Evolutionary conservation across 768 basidiomycete species (phyloP).

Genomic region (Lentinula sp.): DNA sequence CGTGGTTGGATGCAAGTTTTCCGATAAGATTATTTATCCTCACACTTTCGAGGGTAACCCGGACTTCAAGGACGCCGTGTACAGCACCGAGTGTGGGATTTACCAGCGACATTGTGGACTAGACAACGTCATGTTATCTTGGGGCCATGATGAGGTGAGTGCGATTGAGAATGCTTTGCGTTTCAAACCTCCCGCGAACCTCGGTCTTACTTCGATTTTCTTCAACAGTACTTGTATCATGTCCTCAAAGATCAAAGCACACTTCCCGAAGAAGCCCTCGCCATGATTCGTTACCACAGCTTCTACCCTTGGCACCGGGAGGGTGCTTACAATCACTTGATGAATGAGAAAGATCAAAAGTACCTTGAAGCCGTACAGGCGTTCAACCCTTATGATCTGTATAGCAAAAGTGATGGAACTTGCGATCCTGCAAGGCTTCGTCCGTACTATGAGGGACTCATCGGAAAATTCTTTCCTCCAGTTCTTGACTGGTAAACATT

Average conservation of each 20-base stretch:
- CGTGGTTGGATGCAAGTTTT: slow-evolving; percentile 82
- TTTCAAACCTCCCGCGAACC: background rate
- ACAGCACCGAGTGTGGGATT: slow-evolving; percentile 67
- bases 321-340: slow-evolving; percentile 75
- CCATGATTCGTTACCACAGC: slow-evolving; percentile 93
- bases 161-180: slow-evolving; percentile 7
- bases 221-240: slow-evolving; percentile 68
- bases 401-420: slow-evolving; percentile 79
- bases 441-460: slow-evolving; percentile 80
- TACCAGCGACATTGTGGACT: slow-evolving; percentile 77
- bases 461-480: slow-evolving; percentile 81
- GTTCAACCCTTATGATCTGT: slow-evolving; percentile 94
- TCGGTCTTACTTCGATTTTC: background rate
- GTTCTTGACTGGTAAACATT: slow-evolving; percentile 67
- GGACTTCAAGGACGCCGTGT: slow-evolving; percentile 57
- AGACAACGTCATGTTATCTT: slow-evolving; percentile 83
- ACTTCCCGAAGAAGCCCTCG: slow-evolving; percentile 75
- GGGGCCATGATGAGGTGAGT: slow-evolving; percentile 86
- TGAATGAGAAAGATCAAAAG: slow-evolving; percentile 60
- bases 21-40: slow-evolving; percentile 77
- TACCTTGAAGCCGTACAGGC: slow-evolving; percentile 70
- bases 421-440: slow-evolving; percentile 56
- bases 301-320: slow-evolving; percentile 92
- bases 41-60: slow-evolving; percentile 74
- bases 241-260: slow-evolving; percentile 78